Base-by-base conservation (phyloP, 2,329 filamentous ascomycete genomes). In the Ilyonectria destructans region DNA sequence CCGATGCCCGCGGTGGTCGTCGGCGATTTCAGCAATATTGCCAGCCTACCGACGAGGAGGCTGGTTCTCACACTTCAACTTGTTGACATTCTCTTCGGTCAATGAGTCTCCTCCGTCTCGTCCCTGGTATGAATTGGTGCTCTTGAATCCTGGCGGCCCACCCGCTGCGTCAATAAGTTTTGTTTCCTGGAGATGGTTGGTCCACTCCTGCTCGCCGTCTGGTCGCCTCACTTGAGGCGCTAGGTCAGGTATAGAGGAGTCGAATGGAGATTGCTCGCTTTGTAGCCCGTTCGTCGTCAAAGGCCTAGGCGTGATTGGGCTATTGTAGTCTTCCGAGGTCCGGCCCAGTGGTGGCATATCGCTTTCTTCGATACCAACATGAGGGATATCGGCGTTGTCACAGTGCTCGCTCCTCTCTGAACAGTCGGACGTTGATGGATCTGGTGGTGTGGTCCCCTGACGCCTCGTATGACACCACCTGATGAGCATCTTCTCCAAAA, bases 401-500 rank as follows among this genome's bases (percentile, higher is more conserved):
- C 84, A 85, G 51, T 82, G 78, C 59, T 83, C 83, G 26, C 81
- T 82, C 33, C 79, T 77, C 58, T 85, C 84, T n/a, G 85, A 86
- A 69, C 84, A 86, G 64, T 86, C 83, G 2, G 84, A 85, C 4
- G 74, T 71, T 6, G 80, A 77, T 1, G 71, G 71, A 6, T 80
- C 75, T 0, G 76, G 73, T 1, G 72, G 71, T 7, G 71, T 54
- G 6, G 64, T 71, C 48, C 52, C 70, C 26, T 61, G 77, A 19
- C 77, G 79, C 35, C 78, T 77, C 5, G 74, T 71, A 75, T 75
- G 86, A 19, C 85, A 88, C 92, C 92, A 94, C 62, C 91, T 89
- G 23, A 93, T 83, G 45, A 94, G 85, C 90, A 93, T 94, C 73
- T 84, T 88, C 78, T 94, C 92, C 8, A 94, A 80, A 6, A 89